Conservation (phyloP, 768 basidiomycete genomes). For the Lactarius akahatsu region DNA sequence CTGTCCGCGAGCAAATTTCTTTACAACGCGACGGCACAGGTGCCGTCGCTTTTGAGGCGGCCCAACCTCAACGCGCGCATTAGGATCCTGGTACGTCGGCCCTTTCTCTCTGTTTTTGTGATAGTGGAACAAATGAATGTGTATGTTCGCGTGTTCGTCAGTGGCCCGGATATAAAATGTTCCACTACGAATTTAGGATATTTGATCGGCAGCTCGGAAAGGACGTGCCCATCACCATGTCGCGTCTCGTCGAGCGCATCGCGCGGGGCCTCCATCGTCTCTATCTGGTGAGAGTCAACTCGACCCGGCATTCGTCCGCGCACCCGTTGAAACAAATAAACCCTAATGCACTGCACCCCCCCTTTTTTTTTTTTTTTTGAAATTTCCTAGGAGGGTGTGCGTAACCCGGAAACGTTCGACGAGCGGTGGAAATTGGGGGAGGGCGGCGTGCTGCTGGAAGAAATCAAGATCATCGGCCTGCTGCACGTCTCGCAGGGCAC, state of each 20-base stretch:
- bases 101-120: neutral
- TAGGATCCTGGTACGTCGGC: neutral
- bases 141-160: neutral
- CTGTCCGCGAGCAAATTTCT: neutral
- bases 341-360: neutral
- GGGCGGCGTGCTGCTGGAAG: neutral
- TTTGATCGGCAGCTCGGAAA: constrained; percentile 3
- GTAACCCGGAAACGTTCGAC: neutral
- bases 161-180: constrained; percentile 19
- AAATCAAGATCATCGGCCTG: constrained; percentile 1
- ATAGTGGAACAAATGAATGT: neutral
- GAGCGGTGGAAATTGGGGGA: neutral
- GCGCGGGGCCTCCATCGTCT: neutral
- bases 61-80: constrained; percentile 11
- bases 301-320: neutral
- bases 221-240: constrained; percentile 6
- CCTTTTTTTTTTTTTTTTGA: no score
- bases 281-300: neutral
- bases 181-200: constrained; percentile 22
- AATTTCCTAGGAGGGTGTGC: constrained; percentile 2
- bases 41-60: neutral
- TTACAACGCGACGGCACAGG: neutral
- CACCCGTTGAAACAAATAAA: neutral
- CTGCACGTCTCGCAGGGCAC: constrained; percentile 7
- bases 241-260: neutral